Evolutionary conservation across 345 rosid genomes (phyloP), one percentile per base, ranked within the genome.

Genomic region (Firmiana major): DNA sequence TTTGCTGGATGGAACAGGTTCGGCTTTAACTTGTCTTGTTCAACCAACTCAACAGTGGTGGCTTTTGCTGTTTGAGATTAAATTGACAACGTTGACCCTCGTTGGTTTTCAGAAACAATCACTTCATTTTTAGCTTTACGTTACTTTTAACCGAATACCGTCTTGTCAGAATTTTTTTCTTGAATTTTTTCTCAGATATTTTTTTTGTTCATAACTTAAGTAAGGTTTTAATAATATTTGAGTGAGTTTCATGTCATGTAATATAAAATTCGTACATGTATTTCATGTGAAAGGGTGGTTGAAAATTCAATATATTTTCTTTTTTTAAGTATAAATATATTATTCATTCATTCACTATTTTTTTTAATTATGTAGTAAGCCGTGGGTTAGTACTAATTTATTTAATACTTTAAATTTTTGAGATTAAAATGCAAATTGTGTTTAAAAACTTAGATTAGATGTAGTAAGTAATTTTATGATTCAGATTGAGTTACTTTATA

Each of bases 11-110:
- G 15, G 65, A 62, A 62, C 65, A 62, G n/a, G 19, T 62, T 62
- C 40, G 65, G 65, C 40, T 62, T 26, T 28, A 15, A 10, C 8
- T 28, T 28, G 65, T 62, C 65, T 62, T 28, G 65, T 28, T 62
- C 65, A 62, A 62, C 65, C 40, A 62, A 62, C 40, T 15, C 65
- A 13, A 28, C 38, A 5, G 6, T 0, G 17, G 19, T 7, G 65
- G 65, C 65, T 28, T 28, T 62, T 28, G 65, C 65, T 28, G 40
- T 62, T 28, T 62, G 40, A 62, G 65, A 6, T 28, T 5, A 28
- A 60, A 62, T 62, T 62, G 65, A 62, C 65, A 62, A 62, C 64
- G 64, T 60, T 26, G 38, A 60, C 64, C 40, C 40, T 15, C 15
- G n/a, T 28, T 62, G 1, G 16, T 62, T 62, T 12, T 12, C 0